A percentile compares a stretch with the other conserved stretches of the same genome.
phyloP scores from a whole-genome alignment of 208 protist species.

The Trypanosoma rangeli region DNA sequence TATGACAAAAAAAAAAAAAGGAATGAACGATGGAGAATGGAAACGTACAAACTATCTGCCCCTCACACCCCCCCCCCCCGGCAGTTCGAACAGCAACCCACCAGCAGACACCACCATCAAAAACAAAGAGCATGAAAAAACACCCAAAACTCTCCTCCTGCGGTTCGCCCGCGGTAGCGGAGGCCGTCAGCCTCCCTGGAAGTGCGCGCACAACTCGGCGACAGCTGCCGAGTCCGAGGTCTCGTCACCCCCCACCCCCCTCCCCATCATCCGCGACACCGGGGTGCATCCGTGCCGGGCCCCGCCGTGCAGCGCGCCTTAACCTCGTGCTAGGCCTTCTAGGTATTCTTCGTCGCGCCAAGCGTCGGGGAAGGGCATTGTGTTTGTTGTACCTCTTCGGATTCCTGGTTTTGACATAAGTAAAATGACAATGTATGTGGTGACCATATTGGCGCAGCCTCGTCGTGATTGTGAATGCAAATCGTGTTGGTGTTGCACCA shows the following conservation, averaged over 20 bases:
- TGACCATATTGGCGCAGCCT: no score
- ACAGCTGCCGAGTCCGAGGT: slow-evolving; percentile 1
- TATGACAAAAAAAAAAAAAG: no score
- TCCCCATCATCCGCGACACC: background rate
- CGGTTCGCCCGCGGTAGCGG: background rate
- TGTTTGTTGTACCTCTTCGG: no score
- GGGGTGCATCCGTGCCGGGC: background rate
- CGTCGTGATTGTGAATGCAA: no score
- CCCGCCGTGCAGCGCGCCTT: background rate
- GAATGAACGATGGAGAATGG: no score
- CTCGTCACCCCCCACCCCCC: slow-evolving; percentile 6
- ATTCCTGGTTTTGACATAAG: no score
- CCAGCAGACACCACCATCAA: background rate
- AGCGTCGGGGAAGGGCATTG: no score
- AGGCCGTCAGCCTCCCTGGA: slow-evolving; percentile 10
- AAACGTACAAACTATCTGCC: no score
- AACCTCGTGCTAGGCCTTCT: slow-evolving; percentile 1
- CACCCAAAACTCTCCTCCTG: background rate
- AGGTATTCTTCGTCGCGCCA: background rate
- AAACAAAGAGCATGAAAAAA: slow-evolving; percentile 18
- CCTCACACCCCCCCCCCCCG: no score
- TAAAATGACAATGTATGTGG: no score
- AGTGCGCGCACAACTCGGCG: slow-evolving; percentile 6
- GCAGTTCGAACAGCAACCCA: no score
- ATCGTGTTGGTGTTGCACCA: no score